Evolutionary conservation across 345 rosid genomes (phyloP).

Genomic region (Sapria himalayana): DNA sequence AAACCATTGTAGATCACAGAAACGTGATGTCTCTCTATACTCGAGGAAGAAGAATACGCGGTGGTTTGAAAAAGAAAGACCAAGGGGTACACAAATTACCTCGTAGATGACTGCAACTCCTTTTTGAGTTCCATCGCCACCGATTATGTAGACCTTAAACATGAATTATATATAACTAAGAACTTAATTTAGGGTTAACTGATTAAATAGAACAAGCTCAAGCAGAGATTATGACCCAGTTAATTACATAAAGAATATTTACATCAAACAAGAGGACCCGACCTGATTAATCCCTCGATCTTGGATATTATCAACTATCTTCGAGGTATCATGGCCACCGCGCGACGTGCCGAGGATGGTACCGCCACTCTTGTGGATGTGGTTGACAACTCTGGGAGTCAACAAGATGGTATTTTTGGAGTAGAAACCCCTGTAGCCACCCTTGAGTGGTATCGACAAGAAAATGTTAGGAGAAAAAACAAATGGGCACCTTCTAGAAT

Average conservation of each 20-base stretch:
- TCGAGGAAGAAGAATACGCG: no score
- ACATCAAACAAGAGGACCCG: no score
- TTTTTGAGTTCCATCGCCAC: slow-evolving; percentile 76
- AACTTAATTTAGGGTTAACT: not conserved
- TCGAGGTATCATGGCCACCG: slow-evolving; percentile 56
- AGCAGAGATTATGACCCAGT: not conserved
- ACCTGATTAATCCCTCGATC: slow-evolving; percentile 78
- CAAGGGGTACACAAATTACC: no score
- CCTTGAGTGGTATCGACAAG: slow-evolving; percentile 18
- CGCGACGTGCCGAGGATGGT: slow-evolving; percentile 62
- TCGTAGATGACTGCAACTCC: slow-evolving; percentile 48
- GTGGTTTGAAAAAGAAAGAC: no score
- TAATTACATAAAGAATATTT: no score
- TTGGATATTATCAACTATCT: slow-evolving; percentile 71
- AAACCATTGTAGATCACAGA: no score
- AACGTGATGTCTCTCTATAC: no score
- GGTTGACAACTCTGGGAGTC: slow-evolving; percentile 41
- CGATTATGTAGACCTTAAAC: slow-evolving; percentile 54
- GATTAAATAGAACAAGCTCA: not conserved
- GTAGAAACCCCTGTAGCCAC: slow-evolving; percentile 72
- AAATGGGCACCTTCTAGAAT: slow-evolving; percentile 3
- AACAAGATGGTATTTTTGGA: slow-evolving; percentile 36
- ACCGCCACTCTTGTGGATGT: slow-evolving; percentile 69
- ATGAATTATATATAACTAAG: slow-evolving; percentile 6
- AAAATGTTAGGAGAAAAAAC: not conserved